Conservation (phyloP, 306 rosid genomes). For the Potentilla sterilis region DNA sequence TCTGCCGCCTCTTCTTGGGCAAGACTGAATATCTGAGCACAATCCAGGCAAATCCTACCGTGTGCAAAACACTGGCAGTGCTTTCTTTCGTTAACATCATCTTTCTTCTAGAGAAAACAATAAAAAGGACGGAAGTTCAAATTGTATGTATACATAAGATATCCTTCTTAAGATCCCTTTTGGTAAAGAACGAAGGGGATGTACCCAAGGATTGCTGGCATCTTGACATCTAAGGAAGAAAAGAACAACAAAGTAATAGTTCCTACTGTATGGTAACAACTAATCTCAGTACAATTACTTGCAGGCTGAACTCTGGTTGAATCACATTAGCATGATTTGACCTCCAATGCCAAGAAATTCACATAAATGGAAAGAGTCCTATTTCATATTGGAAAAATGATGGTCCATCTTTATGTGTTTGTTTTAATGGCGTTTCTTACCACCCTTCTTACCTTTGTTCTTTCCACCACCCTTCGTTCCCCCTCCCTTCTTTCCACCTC, state of each 20-base stretch:
- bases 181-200: background rate
- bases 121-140: background rate
- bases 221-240: background rate
- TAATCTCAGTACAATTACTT: background rate
- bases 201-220: background rate
- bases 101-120: background rate
- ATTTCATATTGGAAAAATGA: background rate
- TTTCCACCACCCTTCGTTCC: constrained; percentile 33
- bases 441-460: constrained; percentile 28
- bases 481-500: constrained; percentile 30
- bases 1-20: background rate
- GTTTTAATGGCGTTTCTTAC: constrained; percentile 35
- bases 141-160: background rate
- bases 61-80: background rate
- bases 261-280: background rate
- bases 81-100: background rate
- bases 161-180: background rate
- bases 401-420: background rate
- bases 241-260: background rate
- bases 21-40: background rate
- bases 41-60: background rate
- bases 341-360: background rate
- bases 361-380: background rate
- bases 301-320: background rate
- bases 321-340: background rate